Percentiles rank a stretch among this genome's conserved stretches.
Conservation (phyloP, 805 yeast genomes). For the Wickerhamiella bombiphila region DNA sequence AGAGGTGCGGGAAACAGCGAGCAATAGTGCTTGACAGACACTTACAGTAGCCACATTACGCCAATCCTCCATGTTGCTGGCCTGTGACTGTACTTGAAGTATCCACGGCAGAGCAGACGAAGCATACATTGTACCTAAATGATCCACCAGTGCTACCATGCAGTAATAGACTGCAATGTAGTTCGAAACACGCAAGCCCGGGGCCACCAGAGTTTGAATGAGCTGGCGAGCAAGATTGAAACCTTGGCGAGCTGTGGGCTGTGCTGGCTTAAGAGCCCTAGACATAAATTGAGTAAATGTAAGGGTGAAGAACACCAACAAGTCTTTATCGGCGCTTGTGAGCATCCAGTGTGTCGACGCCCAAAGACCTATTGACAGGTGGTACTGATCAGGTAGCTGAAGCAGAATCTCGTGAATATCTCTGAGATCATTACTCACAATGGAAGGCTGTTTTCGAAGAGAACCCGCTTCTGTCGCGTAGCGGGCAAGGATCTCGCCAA, state of each 20-base stretch:
- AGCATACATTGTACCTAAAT: constrained; percentile 3
- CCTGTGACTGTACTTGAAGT: constrained; percentile 2
- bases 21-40: constrained; percentile 8
- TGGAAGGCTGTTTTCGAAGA: constrained; percentile 1
- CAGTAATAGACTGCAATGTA: constrained; percentile 15
- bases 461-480: constrained; percentile 8
- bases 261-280: constrained; percentile 2
- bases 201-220: constrained; percentile 3
- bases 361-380: constrained; percentile 17
- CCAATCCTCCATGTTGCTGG: background rate
- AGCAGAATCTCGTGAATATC: constrained; percentile 16
- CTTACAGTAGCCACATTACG: constrained; percentile 1
- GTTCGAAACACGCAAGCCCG: constrained; percentile 5
- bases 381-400: constrained; percentile 5
- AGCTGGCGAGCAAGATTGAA: constrained; percentile 12
- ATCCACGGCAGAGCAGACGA: constrained; percentile 11
- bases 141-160: constrained; percentile 6
- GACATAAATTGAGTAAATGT: constrained; percentile 17
- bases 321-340: constrained; percentile 12
- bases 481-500: constrained; percentile 41
- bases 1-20: constrained; percentile 7
- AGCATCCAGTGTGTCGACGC: constrained; percentile 21
- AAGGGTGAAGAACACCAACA: constrained; percentile 15
- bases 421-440: constrained; percentile 16
- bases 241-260: constrained; percentile 8